A percentile compares a stretch with the other conserved stretches of the same genome.
phyloP scores from a whole-genome alignment of 768 basidiomycete genomes.

The Ephemerocybe angulata region DNA sequence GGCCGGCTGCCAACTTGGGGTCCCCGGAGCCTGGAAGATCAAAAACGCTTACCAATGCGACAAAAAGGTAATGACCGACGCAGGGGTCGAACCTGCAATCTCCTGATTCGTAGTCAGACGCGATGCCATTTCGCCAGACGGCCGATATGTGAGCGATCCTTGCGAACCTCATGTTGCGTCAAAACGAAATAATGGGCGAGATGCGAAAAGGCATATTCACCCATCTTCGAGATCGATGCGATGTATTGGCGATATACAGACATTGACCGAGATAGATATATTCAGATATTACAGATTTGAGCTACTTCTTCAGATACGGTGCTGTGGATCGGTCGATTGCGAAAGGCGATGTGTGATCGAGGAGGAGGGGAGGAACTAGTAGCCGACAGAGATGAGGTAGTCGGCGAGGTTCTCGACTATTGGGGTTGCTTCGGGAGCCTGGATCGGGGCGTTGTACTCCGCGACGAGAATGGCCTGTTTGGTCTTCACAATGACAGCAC shows the following conservation, averaged over 20 bases:
- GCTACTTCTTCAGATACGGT: conserved; percentile 1
- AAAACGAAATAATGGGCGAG: too few species aligned
- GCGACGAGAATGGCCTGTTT: conserved; percentile 81
- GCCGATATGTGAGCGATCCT: too few species aligned
- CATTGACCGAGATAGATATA: neutral
- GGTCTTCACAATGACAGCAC: conserved; percentile 73
- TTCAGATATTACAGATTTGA: neutral
- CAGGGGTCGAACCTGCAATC: conserved; percentile 93
- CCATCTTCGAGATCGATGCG: neutral
- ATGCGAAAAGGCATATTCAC: too few species aligned
- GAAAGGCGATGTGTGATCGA: too few species aligned
- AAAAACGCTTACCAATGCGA: too few species aligned
- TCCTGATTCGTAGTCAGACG: conserved; percentile 92
- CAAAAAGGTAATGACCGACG: too few species aligned
- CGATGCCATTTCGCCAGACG: conserved; percentile 84
- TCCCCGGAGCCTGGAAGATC: too few species aligned
- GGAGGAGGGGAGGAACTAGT: conserved; percentile 36
- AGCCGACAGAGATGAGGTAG: conserved; percentile 62
- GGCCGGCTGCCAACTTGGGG: too few species aligned
- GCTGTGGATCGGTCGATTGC: neutral
- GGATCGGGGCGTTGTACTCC: conserved; percentile 63
- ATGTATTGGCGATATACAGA: neutral
- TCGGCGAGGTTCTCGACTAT: conserved; percentile 71
- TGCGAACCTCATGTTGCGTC: too few species aligned
- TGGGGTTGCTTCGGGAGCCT: conserved; percentile 62